Evolutionary conservation across 305 asterid genomes (phyloP), one percentile per base, ranked within the genome.

Genomic region (Fraxinus sp.): DNA sequence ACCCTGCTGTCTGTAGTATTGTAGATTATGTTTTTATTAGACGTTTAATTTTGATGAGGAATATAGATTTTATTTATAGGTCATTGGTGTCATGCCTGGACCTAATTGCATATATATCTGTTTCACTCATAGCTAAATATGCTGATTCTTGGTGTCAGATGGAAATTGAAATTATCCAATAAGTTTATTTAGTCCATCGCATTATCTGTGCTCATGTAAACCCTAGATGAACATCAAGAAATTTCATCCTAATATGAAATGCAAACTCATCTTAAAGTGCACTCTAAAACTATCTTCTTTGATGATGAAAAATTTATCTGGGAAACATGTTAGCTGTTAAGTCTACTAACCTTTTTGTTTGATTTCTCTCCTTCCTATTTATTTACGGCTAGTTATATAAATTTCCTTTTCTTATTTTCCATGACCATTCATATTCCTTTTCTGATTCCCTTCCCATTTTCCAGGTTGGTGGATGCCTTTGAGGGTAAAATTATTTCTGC

Each of bases 391-490:
- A 22, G 75, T 68, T 68, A 13, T 66, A 26, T 68, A 68, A 26
- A 26, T 28, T 30, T 68, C 75, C 18, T 66, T 26, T 35, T 2
- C 49, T 32, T 72, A 32, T 24, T 71, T 71, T 32, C 43, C 77
- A 32, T 32, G 26, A 33, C 13, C n/a, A 71, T 71, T 16, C 46
- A 14, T 71, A 30, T 71, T 71, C 22, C 20, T 32, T 71, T 68
- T 28, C 37, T 28, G 8, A 68, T 84, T 79, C 55, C 78, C 57
- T 68, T 80, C 57, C 77, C 59, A 3, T 75, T 84, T 86, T 86
- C 43, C 92, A 96, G 99, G 85, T 89, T 96, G 83, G 71, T 96
- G 41, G 92, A 96, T 82, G 97, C 98, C 83, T 96, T 96, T 85
- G 90, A 80, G 85, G 90, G 76, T 75, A 88, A 85, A 75, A 89